Evolutionary conservation across 768 basidiomycete genomes (phyloP), one percentile per base, ranked within the genome.

Genomic region (Sistotremastrum niveocremeum): DNA sequence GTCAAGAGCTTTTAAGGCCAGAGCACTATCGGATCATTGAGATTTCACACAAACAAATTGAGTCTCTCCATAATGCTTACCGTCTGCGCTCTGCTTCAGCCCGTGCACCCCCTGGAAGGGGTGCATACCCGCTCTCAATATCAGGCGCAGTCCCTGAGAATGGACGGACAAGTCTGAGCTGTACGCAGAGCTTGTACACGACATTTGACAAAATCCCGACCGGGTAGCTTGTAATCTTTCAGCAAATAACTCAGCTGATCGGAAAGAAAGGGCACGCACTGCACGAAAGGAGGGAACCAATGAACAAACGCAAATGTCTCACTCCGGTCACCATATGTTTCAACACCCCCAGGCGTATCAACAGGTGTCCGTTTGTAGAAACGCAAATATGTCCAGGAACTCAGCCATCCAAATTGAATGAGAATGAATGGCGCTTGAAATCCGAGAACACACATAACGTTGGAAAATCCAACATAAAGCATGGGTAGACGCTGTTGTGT

Each of bases 321-420:
- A 63, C 85, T 89, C 51, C 91, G 70, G 60, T 99, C 95, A 12
- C 95, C 95, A 56, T 94, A 84, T 4, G 77, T 74, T n/a, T 69
- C 73, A 4, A 66, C 66, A 4, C 83, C 81, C 41, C 72, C 74
- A 34, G 77, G 59, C 0, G 73, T 60, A 47, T 89, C 85, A 34
- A 69, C 70, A 4, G 73, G 65, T 56, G 83, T 84, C 61, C 84
- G 81, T 67, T 98, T 98, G 72, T 97, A 90, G 70, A 99, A 98
- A 35, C 95, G 80, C 34, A 99, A 75, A 65, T 95, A 99, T 45
- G 87, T 72, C 85, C 90, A 99, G 33, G 84, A 76, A 6, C 91
- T 85, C 47, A 95, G 83, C 90, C 94, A 99, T n/a, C 94, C 95
- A 60, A 97, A 99, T 59, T 99, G 95, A 52, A 98, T 91, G 57